Percentiles rank a stretch among this genome's conserved stretches.
Evolutionary conservation across 176 grass and related monocot genomes (phyloP).

Genomic region (Zea luxurians): DNA sequence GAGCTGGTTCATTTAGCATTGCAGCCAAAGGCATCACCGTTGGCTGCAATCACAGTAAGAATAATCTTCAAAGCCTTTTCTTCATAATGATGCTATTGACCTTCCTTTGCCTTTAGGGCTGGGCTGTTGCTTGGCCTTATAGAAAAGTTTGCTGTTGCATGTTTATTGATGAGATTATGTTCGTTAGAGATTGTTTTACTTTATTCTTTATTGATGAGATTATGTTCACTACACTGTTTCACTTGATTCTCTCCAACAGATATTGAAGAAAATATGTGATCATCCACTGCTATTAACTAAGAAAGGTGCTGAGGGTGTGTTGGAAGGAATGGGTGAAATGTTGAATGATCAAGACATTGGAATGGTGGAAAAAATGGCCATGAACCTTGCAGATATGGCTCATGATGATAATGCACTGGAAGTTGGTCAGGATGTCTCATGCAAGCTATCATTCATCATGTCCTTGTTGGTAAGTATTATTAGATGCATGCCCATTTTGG

Average conservation of each 20-base stretch:
- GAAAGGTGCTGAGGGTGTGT: constrained; percentile 66
- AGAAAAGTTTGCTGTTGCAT: background rate
- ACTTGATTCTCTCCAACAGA: constrained; percentile 53
- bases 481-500: constrained; percentile 1
- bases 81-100: constrained; percentile 21
- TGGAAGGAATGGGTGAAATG: constrained; percentile 84
- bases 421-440: constrained; percentile 72
- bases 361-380: constrained; percentile 80
- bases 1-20: constrained; percentile 63
- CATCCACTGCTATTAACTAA: constrained; percentile 84
- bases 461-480: constrained; percentile 71
- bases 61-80: constrained; percentile 28
- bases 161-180: constrained; percentile 11
- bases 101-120: constrained; percentile 21
- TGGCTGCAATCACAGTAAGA: constrained; percentile 78
- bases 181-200: constrained; percentile 12
- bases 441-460: constrained; percentile 90
- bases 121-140: background rate
- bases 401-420: constrained; percentile 45
- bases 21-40: constrained; percentile 52
- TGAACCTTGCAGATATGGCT: constrained; percentile 75
- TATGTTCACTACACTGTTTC: constrained; percentile 44
- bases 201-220: constrained; percentile 73
- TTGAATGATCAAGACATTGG: constrained; percentile 65
- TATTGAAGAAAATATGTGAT: constrained; percentile 95